Conservation (phyloP, 331 rosid genomes). For the Malus hybrid region DNA sequence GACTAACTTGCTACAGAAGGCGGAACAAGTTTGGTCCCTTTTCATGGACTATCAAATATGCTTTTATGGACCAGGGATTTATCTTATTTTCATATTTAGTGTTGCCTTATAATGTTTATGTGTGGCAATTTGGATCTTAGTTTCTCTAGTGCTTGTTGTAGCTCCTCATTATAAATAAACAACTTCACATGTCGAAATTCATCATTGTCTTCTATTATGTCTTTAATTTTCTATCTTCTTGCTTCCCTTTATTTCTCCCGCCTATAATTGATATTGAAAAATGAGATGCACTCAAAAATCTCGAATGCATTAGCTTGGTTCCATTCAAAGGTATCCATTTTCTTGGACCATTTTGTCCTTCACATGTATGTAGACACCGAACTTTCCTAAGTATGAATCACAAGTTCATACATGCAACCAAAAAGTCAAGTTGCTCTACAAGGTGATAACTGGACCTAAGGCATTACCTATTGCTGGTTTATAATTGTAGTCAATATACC, state of each 20-base stretch:
- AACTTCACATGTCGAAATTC: neutral
- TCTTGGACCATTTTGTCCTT: too few relatives aligned
- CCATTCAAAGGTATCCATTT: neutral
- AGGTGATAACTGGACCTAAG: too few relatives aligned
- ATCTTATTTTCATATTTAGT: neutral
- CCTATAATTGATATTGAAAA: neutral
- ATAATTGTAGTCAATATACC: too few relatives aligned
- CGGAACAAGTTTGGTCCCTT: neutral
- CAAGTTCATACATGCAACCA: too few relatives aligned
- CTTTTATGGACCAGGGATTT: neutral
- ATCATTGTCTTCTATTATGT: too few relatives aligned
- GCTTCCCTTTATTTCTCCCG: too few relatives aligned
- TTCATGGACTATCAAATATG: too few relatives aligned
- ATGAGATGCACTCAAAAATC: neutral
- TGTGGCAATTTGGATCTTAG: neutral
- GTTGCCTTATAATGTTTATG: neutral
- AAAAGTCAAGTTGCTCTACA: too few relatives aligned
- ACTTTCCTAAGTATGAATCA: too few relatives aligned
- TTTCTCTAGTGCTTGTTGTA: neutral
- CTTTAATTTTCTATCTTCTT: neutral
- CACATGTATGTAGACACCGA: too few relatives aligned
- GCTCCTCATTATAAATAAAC: neutral
- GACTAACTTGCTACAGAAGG: neutral
- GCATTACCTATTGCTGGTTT: too few relatives aligned
- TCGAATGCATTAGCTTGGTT: neutral